A percentile compares a stretch with the other conserved stretches of the same genome.
Conservation (phyloP, 768 basidiomycete genomes). For the Gloeophyllum trabeum region DNA sequence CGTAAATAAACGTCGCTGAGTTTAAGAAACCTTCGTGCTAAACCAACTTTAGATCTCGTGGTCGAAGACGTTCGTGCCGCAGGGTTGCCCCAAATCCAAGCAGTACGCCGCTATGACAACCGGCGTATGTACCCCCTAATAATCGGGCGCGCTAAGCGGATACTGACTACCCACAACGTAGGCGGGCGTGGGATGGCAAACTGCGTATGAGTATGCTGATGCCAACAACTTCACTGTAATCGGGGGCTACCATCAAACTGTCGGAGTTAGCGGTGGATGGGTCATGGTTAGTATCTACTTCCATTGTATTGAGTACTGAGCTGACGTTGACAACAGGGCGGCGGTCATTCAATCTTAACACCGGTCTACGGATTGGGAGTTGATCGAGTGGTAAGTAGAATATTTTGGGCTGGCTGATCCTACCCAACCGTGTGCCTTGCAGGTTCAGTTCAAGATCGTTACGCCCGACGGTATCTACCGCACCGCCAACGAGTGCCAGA, state of each 20-base stretch:
- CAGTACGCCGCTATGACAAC: background rate
- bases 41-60: background rate
- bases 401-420: too few relatives aligned
- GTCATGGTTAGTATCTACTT: conserved; percentile 11
- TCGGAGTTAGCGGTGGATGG: conserved; percentile 27
- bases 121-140: conserved; percentile 13
- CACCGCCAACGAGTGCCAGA: conserved; percentile 27
- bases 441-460: conserved; percentile 39
- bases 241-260: conserved; percentile 22
- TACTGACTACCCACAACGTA: too few relatives aligned
- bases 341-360: conserved; percentile 18
- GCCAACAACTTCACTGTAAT: conserved; percentile 22
- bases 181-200: conserved; percentile 20
- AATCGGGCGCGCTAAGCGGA: conserved; percentile 19
- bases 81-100: background rate
- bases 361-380: conserved; percentile 18
- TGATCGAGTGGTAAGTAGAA: conserved; percentile 17
- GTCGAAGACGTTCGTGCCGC: background rate
- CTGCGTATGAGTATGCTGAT: conserved; percentile 24
- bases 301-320: background rate
- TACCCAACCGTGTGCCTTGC: background rate
- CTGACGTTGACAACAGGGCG: conserved; percentile 11
- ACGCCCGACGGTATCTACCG: conserved; percentile 38
- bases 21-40: background rate
- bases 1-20: background rate